phyloP scores from a whole-genome alignment of 345 rosid genomes.

The Hibiscus trionum region DNA sequence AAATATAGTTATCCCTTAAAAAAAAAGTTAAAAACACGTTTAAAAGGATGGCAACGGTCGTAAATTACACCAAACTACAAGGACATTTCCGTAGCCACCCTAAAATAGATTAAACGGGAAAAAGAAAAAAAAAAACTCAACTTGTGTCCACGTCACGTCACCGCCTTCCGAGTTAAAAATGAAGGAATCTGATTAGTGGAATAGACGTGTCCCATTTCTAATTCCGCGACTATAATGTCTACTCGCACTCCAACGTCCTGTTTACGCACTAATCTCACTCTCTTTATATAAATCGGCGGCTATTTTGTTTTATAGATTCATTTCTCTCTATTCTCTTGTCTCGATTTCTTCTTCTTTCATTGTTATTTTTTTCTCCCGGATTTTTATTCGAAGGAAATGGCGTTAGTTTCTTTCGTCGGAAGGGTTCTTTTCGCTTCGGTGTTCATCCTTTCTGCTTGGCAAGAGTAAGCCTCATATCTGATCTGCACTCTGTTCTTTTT shows the following conservation, averaged over 20 bases:
- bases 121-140: background rate
- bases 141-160: background rate
- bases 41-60: background rate
- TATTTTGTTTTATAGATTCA: background rate
- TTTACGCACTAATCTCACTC: background rate
- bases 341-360: background rate
- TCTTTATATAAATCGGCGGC: constrained; percentile 15
- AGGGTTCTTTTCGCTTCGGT: constrained; percentile 64
- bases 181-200: constrained; percentile 21
- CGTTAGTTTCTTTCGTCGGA: constrained; percentile 44
- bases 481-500: constrained; percentile 21
- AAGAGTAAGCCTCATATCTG: constrained; percentile 42
- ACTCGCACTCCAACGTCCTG: background rate
- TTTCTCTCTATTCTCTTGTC: background rate
- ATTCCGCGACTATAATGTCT: constrained; percentile 1
- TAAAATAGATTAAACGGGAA: background rate
- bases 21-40: background rate
- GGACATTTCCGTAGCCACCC: background rate
- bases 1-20: too few species aligned
- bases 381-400: constrained; percentile 15
- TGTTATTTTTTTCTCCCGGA: background rate
- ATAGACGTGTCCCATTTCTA: constrained; percentile 20
- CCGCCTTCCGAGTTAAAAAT: background rate
- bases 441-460: constrained; percentile 71
- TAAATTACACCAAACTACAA: background rate